A percentile compares a stretch with the other conserved stretches of the same genome.
phyloP scores from a whole-genome alignment of 2,329 filamentous ascomycete genomes.

The Xylaria sp. region DNA sequence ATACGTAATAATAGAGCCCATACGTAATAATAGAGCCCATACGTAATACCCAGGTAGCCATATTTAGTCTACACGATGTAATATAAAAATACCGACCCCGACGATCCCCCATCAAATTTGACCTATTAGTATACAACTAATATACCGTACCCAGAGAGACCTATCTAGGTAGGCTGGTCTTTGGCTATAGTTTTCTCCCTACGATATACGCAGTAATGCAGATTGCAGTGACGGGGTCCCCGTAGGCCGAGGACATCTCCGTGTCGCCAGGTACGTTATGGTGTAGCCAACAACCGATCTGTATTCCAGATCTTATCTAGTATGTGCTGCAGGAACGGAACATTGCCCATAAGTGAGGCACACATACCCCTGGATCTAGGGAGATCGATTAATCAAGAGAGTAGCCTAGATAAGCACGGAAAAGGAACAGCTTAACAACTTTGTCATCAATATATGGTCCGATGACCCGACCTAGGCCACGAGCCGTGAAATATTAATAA shows the following conservation, averaged over 20 bases:
- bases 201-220: too few relatives aligned
- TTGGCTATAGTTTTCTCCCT: background rate
- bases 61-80: background rate
- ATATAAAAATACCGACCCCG: background rate
- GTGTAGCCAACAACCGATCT: background rate
- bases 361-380: background rate
- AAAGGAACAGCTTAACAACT: background rate
- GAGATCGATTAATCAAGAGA: background rate
- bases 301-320: background rate
- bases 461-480: background rate
- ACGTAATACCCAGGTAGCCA: too few relatives aligned
- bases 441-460: background rate
- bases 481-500: background rate
- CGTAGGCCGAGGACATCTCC: background rate
- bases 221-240: background rate
- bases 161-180: background rate
- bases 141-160: background rate
- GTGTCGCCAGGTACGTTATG: background rate
- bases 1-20: too few relatives aligned
- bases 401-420: background rate
- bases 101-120: background rate
- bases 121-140: background rate
- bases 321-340: slow-evolving; percentile 2
- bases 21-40: too few relatives aligned
- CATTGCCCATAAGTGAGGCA: background rate